A percentile compares a stretch with the other conserved stretches of the same genome.
These are phyloP conservation scores for Myxozyma melibiosi DNA, from an alignment of 805 yeast species.

Conservation along the genomic window DNA sequence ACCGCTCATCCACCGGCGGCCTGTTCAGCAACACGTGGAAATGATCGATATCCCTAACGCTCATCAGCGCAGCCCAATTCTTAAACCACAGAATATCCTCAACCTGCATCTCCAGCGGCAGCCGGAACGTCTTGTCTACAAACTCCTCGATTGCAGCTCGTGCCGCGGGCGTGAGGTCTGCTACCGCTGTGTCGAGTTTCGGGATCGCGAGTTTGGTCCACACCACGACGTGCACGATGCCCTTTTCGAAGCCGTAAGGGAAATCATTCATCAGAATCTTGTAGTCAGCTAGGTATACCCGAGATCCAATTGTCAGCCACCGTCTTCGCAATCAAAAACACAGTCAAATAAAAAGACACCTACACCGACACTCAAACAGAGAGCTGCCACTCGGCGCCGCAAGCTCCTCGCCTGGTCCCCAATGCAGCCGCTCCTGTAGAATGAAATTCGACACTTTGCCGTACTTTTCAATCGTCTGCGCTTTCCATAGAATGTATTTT, in stretches of 20 bases:
- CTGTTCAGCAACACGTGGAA: slow-evolving; percentile 53
- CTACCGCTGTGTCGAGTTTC: slow-evolving; percentile 41
- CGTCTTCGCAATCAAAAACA: neutral
- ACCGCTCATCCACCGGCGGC: slow-evolving; percentile 33
- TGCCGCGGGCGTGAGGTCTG: slow-evolving; percentile 43
- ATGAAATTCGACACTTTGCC: slow-evolving; percentile 39
- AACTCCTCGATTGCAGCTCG: slow-evolving; percentile 46
- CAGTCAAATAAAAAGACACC: neutral
- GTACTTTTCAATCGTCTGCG: slow-evolving; percentile 19
- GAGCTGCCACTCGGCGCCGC: slow-evolving; percentile 9
- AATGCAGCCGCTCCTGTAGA: slow-evolving; percentile 34
- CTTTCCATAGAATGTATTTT: slow-evolving; percentile 37
- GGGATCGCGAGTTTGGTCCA: slow-evolving; percentile 57
- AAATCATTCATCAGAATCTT: slow-evolving; percentile 58
- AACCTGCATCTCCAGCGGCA: slow-evolving; percentile 43
- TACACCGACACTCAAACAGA: slow-evolving; percentile 32
- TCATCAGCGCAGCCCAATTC: slow-evolving; percentile 59
- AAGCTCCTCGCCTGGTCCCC: slow-evolving; percentile 35
- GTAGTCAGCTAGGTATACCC: slow-evolving; percentile 23
- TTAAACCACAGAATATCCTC: slow-evolving; percentile 57
- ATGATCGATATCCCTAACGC: slow-evolving; percentile 58
- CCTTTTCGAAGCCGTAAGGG: slow-evolving; percentile 55
- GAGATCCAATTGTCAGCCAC: too few species aligned
- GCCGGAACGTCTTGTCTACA: slow-evolving; percentile 48
- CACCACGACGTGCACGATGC: slow-evolving; percentile 56